Conservation (phyloP, 163 green algal species). For the Prototheca cutis region DNA sequence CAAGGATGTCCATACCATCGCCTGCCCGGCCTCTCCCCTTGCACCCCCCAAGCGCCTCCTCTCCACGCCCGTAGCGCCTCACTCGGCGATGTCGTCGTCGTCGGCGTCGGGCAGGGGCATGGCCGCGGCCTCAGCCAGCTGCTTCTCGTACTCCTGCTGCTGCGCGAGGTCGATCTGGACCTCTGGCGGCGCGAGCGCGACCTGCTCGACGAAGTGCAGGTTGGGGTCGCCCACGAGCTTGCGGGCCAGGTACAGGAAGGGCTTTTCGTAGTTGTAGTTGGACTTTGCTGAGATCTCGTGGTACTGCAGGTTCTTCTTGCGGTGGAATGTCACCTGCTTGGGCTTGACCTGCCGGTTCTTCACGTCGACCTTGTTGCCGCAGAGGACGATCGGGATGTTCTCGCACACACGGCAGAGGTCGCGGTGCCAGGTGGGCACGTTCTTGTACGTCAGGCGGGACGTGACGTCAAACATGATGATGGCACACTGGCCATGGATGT, state of each 20-base stretch:
- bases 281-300: constrained; percentile 98
- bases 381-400: constrained; percentile 99
- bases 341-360: constrained; percentile 99
- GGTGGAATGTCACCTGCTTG: constrained; percentile 85
- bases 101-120: constrained; percentile 90
- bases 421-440: constrained; percentile 97
- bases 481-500: constrained; percentile 98
- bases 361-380: constrained; percentile 99
- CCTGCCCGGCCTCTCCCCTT: too few relatives aligned
- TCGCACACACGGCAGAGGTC: constrained; percentile 99
- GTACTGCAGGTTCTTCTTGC: constrained; percentile 99
- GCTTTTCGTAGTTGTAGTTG: constrained; percentile 99
- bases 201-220: constrained; percentile 95
- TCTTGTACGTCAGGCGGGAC: constrained; percentile 98
- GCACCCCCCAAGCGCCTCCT: neutral
- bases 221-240: constrained; percentile 95
- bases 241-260: constrained; percentile 98
- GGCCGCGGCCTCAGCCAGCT: constrained; percentile 77
- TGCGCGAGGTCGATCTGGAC: constrained; percentile 87
- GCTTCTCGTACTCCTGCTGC: constrained; percentile 87
- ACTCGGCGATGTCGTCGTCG: constrained; percentile 76
- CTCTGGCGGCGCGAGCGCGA: constrained; percentile 91
- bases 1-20: too few relatives aligned
- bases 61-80: neutral
- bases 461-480: constrained; percentile 99